Evolutionary conservation across 2,329 filamentous ascomycete species (phyloP), one percentile per base, ranked within the genome.

Genomic region (Colletotrichum sp.): DNA sequence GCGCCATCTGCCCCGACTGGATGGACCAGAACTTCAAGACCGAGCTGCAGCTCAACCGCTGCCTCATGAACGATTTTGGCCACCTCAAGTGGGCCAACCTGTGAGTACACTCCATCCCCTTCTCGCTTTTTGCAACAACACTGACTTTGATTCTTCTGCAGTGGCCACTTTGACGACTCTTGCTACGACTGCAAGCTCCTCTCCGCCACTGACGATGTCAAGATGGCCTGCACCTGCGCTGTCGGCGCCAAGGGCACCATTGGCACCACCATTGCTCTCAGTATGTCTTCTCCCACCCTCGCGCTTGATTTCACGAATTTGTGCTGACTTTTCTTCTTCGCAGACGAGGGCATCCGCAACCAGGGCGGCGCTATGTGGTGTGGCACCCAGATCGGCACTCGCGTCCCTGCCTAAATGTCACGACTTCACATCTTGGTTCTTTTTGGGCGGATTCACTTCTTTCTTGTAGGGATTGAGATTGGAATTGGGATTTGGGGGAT

Each of bases 61-160:
- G 77, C 63, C 36, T 77, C 44, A 63, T 63, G 65, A 77, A 77
- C 25, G 61, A 71, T 28, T 68, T 68, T 19, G 77, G 77, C 30
- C 44, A 74, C 15, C 36, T 72, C 55, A 66, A 44, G 32, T 74
- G 72, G 68, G 70, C 72, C 59, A 52, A 71, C 36, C 57, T 74
- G 71, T 72, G 30, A 52, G 64, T 19, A 22, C 27, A 64, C 11
- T 9, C 19, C 32, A 5, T 12, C 1, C 15, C 5, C 7, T 32
- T 8, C 25, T 44, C 32, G 15, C 25, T 25, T 34, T 8, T 22
- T 16, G 12, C 16, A 25, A 8, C 6, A 15, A 32, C 3, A 1
- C 66, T 68, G 8, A 68, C 34, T 27, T 15, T n/a, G n/a, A 4
- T n/a, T 7, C 19, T 7, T 13, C 5, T 2, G 2, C 13, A 74